Evolutionary conservation across 257 asterid species (phyloP).

Genomic region (Prunella vulgaris): DNA sequence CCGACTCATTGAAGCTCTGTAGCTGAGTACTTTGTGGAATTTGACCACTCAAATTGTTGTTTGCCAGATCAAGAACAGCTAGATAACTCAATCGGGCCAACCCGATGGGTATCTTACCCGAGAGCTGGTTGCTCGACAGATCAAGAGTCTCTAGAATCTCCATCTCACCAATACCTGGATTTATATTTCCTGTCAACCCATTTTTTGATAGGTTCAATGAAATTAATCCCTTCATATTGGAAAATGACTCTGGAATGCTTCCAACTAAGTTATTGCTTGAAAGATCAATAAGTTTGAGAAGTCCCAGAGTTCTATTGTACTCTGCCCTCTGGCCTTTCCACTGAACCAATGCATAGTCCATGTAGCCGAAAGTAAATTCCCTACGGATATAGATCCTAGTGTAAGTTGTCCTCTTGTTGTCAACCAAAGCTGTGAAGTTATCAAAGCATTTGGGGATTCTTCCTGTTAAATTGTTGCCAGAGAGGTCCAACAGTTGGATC

Average conservation of each 20-base stretch:
- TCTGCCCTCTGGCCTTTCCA: conserved; percentile 24
- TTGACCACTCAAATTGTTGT: conserved; percentile 28
- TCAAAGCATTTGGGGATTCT: background rate
- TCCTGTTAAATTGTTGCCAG: background rate
- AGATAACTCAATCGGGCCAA: conserved; percentile 19
- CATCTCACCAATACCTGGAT: conserved; percentile 27
- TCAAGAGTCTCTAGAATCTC: conserved; percentile 30
- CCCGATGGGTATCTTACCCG: conserved; percentile 27
- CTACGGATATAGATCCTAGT: background rate
- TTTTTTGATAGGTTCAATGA: conserved; percentile 34
- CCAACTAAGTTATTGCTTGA: conserved; percentile 7
- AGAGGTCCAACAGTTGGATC: background rate
- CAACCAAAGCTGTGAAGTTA: background rate
- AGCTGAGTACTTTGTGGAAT: conserved; percentile 33
- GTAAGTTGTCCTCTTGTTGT: background rate
- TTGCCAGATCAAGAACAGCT: conserved; percentile 26
- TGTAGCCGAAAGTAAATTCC: background rate
- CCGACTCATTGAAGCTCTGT: conserved; percentile 25
- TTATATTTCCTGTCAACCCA: conserved; percentile 22
- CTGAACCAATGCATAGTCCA: conserved; percentile 14
- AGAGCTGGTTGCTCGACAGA: conserved; percentile 29
- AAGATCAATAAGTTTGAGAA: conserved; percentile 27
- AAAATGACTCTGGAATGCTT: background rate
- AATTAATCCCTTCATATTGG: conserved; percentile 6
- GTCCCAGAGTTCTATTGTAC: conserved; percentile 3